Conservation (phyloP, 1,139 yeast species). For the Candida neerlandica region DNA sequence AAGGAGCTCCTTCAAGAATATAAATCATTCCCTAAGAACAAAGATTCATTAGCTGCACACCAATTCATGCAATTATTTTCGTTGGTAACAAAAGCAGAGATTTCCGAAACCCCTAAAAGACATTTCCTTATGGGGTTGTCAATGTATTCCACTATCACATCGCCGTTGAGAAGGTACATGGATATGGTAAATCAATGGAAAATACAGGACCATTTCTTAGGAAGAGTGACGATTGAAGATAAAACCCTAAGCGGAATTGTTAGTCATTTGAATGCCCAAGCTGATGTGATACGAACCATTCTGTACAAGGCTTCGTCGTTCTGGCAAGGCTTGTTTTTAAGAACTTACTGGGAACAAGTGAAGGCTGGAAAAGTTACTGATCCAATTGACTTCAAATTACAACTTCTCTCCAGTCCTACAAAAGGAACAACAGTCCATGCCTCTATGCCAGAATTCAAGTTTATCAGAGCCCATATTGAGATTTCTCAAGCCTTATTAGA, state of each 20-base stretch:
- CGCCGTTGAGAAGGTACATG: slow-evolving; percentile 86
- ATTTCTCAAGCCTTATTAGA: slow-evolving; percentile 23
- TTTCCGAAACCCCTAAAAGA: slow-evolving; percentile 33
- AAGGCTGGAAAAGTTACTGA: slow-evolving; percentile 18
- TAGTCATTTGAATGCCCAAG: slow-evolving; percentile 12
- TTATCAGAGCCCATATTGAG: slow-evolving; percentile 28
- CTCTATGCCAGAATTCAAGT: slow-evolving; percentile 30
- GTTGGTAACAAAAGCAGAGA: slow-evolving; percentile 32
- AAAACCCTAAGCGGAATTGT: slow-evolving; percentile 8
- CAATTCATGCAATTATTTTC: slow-evolving; percentile 18
- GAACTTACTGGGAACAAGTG: slow-evolving; percentile 26
- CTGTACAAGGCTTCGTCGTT: slow-evolving; percentile 32
- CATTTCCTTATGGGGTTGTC: slow-evolving; percentile 71
- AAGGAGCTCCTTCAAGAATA: slow-evolving; percentile 42
- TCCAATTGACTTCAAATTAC: slow-evolving; percentile 28
- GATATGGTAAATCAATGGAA: slow-evolving; percentile 79
- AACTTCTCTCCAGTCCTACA: slow-evolving; percentile 31
- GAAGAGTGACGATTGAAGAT: slow-evolving; percentile 9
- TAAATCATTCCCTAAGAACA: slow-evolving; percentile 30
- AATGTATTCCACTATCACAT: slow-evolving; percentile 75
- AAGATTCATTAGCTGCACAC: slow-evolving; percentile 22
- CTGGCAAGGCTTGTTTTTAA: slow-evolving; percentile 44
- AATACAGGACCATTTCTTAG: slow-evolving; percentile 30
- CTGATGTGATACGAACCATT: slow-evolving; percentile 24
- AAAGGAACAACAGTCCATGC: slow-evolving; percentile 28